Base-by-base conservation (phyloP, 306 rosid species). In the Cicer arietinum region DNA sequence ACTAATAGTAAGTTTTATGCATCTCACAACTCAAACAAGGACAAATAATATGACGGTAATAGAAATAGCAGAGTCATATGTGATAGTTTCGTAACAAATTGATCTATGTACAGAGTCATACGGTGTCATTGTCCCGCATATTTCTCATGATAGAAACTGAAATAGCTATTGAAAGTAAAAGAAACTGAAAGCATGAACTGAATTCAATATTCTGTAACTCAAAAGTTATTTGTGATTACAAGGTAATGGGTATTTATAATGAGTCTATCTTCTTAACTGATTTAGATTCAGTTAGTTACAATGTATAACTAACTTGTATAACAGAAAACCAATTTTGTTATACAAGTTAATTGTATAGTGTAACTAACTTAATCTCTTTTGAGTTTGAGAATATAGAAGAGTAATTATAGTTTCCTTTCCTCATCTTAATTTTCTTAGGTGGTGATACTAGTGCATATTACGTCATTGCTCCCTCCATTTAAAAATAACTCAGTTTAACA, bases 71-170 rank as follows among this genome's bases (percentile, higher is more conserved):
- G 10, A 51, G 8, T 10, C 7, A 52, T 50, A 30, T 39, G 40
- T 70, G 43, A 76, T 37, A 81, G 39, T 75, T 70, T 18, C 20
- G 40, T 42, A 45, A 45, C 70, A 56, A 56, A 71, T n/a, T 12
- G 20, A 39, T 57, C 70, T 8, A 8, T 14, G 12, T 12, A 65
- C 14, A 43, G 37, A 30, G 37, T 30, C 37, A 30, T 30, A 30
- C 37, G 5, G 37, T 3, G 61, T 37, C 58, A 7, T 8, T 6
- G 25, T 56, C 51, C 47, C 20, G 14, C 45, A 11, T n/a, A 30
- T 8, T 57, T 71, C 17, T 57, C 53, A 8, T n/a, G 18, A 50
- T n/a, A 18, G 30, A 56, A 18, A 18, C 14, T 57, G 62, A 20
- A 20, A 57, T 57, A 57, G 62, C 62, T 3, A 9, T 4, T 56